Evolutionary conservation across 805 yeast genomes (phyloP), one percentile per base, ranked within the genome.

Genomic region (Pichia ethanolica): DNA sequence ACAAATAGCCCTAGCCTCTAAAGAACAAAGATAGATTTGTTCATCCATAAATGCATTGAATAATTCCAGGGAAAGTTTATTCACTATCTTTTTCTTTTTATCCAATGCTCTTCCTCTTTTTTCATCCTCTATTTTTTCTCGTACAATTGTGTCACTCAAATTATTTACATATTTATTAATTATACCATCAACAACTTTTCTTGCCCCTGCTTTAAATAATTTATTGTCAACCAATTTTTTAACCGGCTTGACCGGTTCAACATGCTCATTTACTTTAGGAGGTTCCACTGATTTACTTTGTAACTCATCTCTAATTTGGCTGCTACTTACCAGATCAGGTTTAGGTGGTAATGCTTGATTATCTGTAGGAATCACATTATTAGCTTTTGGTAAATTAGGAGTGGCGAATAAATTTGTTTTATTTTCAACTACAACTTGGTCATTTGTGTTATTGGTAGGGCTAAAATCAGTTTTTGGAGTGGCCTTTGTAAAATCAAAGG

Each of bases 11-110:
- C 66, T 63, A 3, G 69, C 60, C 32, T 74, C 74, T 39, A 74
- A 57, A 0, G 70, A 63, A 4, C 67, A 61, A 37, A 74, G 62
- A 56, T 72, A 79, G 0, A 78, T 59, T 37, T 75, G 69, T 54
- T 85, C 90, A 41, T 76, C 72, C 39, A 86, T 58, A 56, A 86
- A 82, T 0, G 90, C 86, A 14, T 63, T 59, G 53, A 69, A 83
- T 1, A 86, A 60, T 39, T 81, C 86, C 1, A 63, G 57, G 1
- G 82, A 59, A n/a, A 83, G 64, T 8, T 46, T 28, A 20, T 9
- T 7, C 5, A n/a, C 46, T 26, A 1, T 64, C 50, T 0, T 70
- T 60, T 3, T 80, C 61, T 1, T 71, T 46, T 35, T 49, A 27
- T 63, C 51, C 61, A 30, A 68, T 42, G 52, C 34, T 44, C 34